Conservation (phyloP, 192 early-diverging fungal genomes). For the Umbelopsis ramanniana region DNA sequence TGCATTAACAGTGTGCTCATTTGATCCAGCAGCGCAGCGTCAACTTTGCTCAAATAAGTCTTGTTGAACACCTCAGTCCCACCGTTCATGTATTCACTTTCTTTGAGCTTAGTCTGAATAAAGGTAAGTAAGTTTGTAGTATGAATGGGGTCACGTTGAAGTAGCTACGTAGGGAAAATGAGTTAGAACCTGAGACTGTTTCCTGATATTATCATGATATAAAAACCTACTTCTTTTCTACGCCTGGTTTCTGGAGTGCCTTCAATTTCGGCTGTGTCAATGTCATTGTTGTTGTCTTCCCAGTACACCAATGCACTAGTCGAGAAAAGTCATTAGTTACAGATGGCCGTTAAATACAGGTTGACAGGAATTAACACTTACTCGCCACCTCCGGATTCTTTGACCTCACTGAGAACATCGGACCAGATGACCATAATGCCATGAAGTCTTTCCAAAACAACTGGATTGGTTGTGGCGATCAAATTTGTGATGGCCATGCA, state of each 20-base stretch:
- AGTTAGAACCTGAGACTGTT: neutral
- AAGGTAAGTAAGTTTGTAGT: conserved; percentile 55
- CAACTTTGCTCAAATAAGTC: conserved; percentile 48
- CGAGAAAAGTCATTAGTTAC: conserved; percentile 14
- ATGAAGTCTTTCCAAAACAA: conserved; percentile 50
- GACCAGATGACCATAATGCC: conserved; percentile 62
- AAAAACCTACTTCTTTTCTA: conserved; percentile 39
- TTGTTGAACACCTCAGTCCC: conserved; percentile 44
- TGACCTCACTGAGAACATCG: conserved; percentile 66
- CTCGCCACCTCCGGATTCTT: conserved; percentile 63
- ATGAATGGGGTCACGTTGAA: conserved; percentile 62
- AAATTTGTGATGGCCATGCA: conserved; percentile 66
- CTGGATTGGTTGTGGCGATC: conserved; percentile 51
- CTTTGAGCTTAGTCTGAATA: conserved; percentile 54
- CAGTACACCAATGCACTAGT: conserved; percentile 60
- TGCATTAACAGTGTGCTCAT: conserved; percentile 30
- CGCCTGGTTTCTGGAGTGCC: conserved; percentile 57
- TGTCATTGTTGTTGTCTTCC: conserved; percentile 46
- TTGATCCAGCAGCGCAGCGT: conserved; percentile 46
- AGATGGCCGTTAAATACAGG: neutral
- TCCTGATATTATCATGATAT: conserved; percentile 10
- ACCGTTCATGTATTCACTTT: conserved; percentile 56
- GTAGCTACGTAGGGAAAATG: conserved; percentile 35
- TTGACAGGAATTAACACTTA: conserved; percentile 33
- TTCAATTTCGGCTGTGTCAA: conserved; percentile 50